Evolutionary conservation across 1,284 basidiomycete species (phyloP).

Genomic region (Irpex sp.): DNA sequence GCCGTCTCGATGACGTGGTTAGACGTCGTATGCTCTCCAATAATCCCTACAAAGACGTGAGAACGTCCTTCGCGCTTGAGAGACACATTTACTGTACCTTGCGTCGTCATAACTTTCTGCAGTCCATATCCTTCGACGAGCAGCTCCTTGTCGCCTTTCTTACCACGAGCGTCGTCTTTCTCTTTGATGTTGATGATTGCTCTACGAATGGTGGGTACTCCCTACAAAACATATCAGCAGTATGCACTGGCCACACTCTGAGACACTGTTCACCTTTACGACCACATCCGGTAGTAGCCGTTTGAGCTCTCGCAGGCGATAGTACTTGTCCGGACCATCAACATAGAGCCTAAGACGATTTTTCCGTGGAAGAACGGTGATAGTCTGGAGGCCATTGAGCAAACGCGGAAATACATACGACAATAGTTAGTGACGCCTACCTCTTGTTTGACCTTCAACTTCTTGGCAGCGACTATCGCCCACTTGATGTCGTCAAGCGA

Average conservation of each 20-base stretch:
- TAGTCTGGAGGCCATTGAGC: constrained; percentile 44
- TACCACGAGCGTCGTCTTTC: constrained; percentile 69
- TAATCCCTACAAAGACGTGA: constrained; percentile 59
- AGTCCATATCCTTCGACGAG: constrained; percentile 98
- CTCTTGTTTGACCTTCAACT: constrained; percentile 91
- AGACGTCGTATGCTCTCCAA: constrained; percentile 89
- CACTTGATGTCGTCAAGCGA: constrained; percentile 92
- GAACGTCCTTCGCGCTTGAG: neutral
- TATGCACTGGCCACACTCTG: no score
- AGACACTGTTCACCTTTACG: constrained; percentile 63
- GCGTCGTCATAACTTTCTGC: constrained; percentile 95
- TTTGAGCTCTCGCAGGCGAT: constrained; percentile 83
- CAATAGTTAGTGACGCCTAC: constrained; percentile 31
- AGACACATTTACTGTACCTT: constrained; percentile 52
- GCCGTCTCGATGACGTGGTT: constrained; percentile 98
- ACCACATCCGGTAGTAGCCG: constrained; percentile 80
- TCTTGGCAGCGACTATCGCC: constrained; percentile 85
- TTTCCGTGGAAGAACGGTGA: constrained; percentile 71
- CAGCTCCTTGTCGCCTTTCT: constrained; percentile 83
- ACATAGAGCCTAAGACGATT: constrained; percentile 86
- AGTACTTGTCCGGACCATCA: constrained; percentile 85
- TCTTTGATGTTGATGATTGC: constrained; percentile 93
- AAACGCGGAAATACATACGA: neutral
- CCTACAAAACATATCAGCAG: constrained; percentile 39
- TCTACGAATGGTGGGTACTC: constrained; percentile 80